Percentiles rank a stretch among this genome's conserved stretches.
phyloP scores from a whole-genome alignment of 305 asterid species.

The Rubia tinctorum region DNA sequence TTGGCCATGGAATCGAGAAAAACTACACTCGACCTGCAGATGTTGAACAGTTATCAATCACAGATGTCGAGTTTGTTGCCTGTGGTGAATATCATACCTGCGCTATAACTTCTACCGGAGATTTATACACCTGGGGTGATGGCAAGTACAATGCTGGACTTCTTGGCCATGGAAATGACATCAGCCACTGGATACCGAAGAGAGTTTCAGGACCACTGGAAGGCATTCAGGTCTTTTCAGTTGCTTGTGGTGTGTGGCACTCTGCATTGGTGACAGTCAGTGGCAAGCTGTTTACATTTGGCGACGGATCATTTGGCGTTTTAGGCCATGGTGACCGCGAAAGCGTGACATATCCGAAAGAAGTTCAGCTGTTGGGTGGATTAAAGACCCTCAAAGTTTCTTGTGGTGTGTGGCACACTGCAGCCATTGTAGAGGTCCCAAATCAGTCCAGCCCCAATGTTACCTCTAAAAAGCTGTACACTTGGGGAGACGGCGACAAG shows the following conservation, averaged over 20 bases:
- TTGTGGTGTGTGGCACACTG: conserved; percentile 93
- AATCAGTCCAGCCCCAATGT: conserved; percentile 41
- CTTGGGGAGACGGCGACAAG: conserved; percentile 97
- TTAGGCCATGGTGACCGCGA: conserved; percentile 82
- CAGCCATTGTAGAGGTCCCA: conserved; percentile 74
- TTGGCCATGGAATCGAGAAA: conserved; percentile 83
- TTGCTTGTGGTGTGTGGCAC: conserved; percentile 94
- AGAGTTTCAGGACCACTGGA: conserved; percentile 72
- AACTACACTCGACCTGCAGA: conserved; percentile 69
- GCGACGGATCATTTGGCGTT: conserved; percentile 87
- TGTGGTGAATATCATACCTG: conserved; percentile 94
- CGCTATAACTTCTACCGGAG: conserved; percentile 75
- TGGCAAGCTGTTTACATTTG: conserved; percentile 77
- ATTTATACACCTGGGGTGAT: conserved; percentile 91
- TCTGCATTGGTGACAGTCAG: conserved; percentile 65
- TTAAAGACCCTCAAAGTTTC: conserved; percentile 58
- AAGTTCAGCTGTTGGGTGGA: conserved; percentile 61
- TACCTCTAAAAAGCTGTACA: conserved; percentile 69
- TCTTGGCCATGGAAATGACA: conserved; percentile 88
- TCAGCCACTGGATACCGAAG: conserved; percentile 93
- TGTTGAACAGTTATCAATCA: conserved; percentile 60
- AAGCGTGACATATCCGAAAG: conserved; percentile 53
- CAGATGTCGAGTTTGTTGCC: conserved; percentile 64
- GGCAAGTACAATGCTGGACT: conserved; percentile 78
- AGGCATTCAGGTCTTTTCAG: conserved; percentile 74